A percentile compares a stretch with the other conserved stretches of the same genome.
Conservation (phyloP, 2,329 filamentous ascomycete genomes). For the Diaporthe ilicicola region DNA sequence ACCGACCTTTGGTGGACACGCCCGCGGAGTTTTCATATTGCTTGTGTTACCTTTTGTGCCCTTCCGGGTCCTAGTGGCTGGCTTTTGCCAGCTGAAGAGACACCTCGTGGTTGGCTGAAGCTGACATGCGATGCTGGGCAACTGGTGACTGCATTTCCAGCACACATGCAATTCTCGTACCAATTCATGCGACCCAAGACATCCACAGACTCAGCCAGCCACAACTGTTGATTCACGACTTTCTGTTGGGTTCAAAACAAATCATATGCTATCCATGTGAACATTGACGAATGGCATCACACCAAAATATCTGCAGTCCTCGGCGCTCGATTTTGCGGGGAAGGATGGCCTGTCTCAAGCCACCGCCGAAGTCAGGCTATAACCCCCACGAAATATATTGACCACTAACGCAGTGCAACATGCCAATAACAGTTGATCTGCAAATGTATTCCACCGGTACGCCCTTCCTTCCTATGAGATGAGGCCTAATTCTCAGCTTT, state of each 20-base stretch:
- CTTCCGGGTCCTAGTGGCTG: background rate
- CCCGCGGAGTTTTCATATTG: background rate
- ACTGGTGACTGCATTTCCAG: background rate
- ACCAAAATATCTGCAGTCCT: background rate
- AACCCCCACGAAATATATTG: background rate
- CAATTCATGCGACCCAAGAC: background rate
- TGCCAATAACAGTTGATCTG: background rate
- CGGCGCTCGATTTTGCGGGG: background rate
- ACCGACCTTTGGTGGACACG: background rate
- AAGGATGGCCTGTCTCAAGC: background rate
- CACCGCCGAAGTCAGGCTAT: background rate
- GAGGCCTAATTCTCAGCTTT: too few species aligned
- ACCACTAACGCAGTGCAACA: background rate
- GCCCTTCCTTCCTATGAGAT: background rate
- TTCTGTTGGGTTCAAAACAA: background rate
- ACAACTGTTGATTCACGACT: background rate
- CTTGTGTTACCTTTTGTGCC: background rate
- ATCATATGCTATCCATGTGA: background rate
- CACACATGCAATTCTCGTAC: background rate
- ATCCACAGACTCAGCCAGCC: conserved; percentile 10
- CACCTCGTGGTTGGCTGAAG: background rate
- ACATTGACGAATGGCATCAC: background rate
- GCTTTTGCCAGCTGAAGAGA: background rate
- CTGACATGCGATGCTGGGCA: too few species aligned
- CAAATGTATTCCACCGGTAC: background rate